These are phyloP conservation scores for Bruguiera hainesii DNA, from an alignment of 441 rosid species.

Conservation along the genomic window DNA sequence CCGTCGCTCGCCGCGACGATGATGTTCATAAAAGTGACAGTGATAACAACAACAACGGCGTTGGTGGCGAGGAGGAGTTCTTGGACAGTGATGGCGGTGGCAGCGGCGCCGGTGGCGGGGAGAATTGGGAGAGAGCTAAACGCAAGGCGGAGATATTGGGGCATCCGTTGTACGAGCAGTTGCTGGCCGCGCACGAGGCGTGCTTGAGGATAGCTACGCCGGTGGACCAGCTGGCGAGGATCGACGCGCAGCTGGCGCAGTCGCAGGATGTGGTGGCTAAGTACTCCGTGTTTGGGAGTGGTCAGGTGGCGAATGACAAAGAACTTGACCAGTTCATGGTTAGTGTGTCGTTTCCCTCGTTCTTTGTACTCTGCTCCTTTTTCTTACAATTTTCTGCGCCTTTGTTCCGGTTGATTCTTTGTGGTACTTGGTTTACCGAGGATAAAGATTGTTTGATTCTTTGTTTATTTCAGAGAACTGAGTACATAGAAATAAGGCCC, in stretches of 20 bases:
- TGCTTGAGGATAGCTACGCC: constrained; percentile 95
- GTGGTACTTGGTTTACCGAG: neutral
- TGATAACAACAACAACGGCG: constrained; percentile 31
- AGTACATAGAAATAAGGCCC: constrained; percentile 6
- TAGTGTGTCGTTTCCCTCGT: constrained; percentile 11
- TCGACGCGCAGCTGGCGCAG: constrained; percentile 92
- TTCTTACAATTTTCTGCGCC: neutral
- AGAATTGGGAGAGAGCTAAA: constrained; percentile 83
- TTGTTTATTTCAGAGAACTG: constrained; percentile 5
- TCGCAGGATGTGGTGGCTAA: constrained; percentile 82
- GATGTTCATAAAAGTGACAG: constrained; percentile 18
- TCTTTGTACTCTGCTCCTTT: neutral
- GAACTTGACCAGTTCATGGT: constrained; percentile 99
- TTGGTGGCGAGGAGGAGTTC: constrained; percentile 34
- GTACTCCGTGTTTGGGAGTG: constrained; percentile 63
- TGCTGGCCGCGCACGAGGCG: constrained; percentile 86
- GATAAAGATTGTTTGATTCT: neutral
- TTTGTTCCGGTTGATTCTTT: neutral
- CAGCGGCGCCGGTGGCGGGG: constrained; percentile 26
- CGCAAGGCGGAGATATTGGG: constrained; percentile 80
- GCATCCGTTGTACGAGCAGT: constrained; percentile 90
- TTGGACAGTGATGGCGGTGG: constrained; percentile 22
- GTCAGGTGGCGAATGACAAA: constrained; percentile 61
- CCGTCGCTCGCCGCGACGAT: constrained; percentile 27
- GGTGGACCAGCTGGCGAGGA: constrained; percentile 94